Base-by-base conservation (phyloP, 73 alveolate species). In the Symbiodinium natans region DNA sequence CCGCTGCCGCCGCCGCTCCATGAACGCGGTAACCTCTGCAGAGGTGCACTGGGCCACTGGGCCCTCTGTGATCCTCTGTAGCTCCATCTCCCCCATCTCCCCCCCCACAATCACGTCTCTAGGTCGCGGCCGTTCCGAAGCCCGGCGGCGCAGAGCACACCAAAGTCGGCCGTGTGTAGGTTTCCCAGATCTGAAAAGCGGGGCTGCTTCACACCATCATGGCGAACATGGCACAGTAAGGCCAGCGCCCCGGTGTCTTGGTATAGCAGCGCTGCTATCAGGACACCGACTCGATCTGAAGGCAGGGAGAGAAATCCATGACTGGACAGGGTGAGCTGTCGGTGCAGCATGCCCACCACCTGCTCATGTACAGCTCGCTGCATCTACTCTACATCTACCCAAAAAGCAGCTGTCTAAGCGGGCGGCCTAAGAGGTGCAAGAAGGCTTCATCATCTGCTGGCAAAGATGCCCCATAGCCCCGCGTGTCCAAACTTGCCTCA, bases 131-230 rank as follows among this genome's bases (percentile, higher is more conserved):
- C 88, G 89, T 68, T 38, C 97, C 97, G 21, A 90, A 90, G 80
- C 97, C 97, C 11, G 54, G 97, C 23, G 97, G 97, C 7, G 97
- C 83, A 42, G 89, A 90, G 48, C 46, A 85, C 25, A 52, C 34
- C 97, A 90, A 31, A n/a, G 97, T 90, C 38, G 97, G 97, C 21
- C 97, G 80, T n/a, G 97, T 90, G 88, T 90, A 46, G 54, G 56
- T 41, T 48, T 90, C 97, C 97, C 97, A 90, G 34, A 90, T 85
- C 97, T 90, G 31, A 3, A 31, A 56, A 17, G n/a, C n/a, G n/a
- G n/a, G n/a, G n/a, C n/a, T n/a, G 74, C 34, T 27, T 34, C 13
- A 17, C 4, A 63, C 13, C 9, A 25, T 4, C 38, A 34, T 17
- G 80, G 38, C 80, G 25, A 63, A 17, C 38, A 17, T 25, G 29